Evolutionary conservation across 1,284 basidiomycete genomes (phyloP), one percentile per base, ranked within the genome.

Genomic region (Pulveroboletus sp.): DNA sequence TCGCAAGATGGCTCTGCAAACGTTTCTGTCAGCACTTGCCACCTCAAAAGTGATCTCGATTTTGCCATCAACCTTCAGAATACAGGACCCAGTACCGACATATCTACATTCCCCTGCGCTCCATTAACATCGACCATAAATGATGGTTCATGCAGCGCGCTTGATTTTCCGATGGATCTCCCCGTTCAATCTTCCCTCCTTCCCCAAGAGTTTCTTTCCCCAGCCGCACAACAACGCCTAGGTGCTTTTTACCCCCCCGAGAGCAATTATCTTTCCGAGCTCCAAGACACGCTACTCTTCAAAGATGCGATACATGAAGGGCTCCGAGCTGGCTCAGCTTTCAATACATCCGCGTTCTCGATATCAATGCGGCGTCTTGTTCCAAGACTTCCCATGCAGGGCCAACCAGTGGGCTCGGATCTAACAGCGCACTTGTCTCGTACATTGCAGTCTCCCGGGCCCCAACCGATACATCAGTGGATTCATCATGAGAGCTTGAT

Each of bases 331-430:
- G 38, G 53, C 20, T 29, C 68, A 40, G 35, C 56, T 15, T 57
- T 57, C 14, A 54, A 56, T 31, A 33, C 59, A 38, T 55, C 67
- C 26, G 53, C 51, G 15, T 58, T 63, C 49, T 68, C 67, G 43
- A 61, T 62, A 47, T 62, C 71, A 15, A 59, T 56, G 54, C 58
- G 63, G 22, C 63, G 58, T 14, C 52, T 70, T 35, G 43, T 60
- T 49, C 58, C 65, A 25, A 73, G 62, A 39, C 49, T 62, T 49
- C 58, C 65, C 33, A 20, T 44, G 22, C 56, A 58, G 9, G 25
- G 26, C 39, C 59, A 52, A 39, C 65, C 58, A 25, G 22, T 35
- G 43, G 72, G 68, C 26, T 45, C 31, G 9, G 48, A 36, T 45
- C 49, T 56, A 42, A 42, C 48, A 20, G 42, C 35, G 17, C 49